Base-by-base conservation (phyloP, 768 basidiomycete species). In the Cantharellus anzutake region DNA sequence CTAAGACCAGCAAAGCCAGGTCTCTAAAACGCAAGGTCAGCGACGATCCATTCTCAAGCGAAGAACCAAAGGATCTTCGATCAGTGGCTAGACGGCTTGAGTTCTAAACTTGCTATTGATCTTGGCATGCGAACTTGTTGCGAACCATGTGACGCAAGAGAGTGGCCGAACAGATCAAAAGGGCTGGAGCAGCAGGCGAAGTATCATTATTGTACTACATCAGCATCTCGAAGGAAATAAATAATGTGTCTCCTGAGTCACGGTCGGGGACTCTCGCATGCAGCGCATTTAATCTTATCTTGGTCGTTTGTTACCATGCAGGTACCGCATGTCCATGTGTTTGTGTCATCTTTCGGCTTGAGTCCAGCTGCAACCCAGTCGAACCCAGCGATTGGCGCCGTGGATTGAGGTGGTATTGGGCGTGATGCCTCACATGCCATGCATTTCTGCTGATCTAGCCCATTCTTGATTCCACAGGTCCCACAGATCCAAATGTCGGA, bases 291-390 rank as follows among this genome's bases (percentile, higher is more conserved):
- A 7, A 34, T 35, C 41, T 42, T 44, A 34, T 56, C 57, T 7
- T 42, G 51, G 4, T 29, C 41, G 52, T 62, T 63, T 11, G 34
- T 48, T 4, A 61, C 39, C 20, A 41, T 51, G 48, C 63, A 63
- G 7, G 55, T 50, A 11, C 37, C 29, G 48, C 63, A 63, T 7
- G 57, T 60, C 63, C 63, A 63, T 16, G n/a, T 50, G 16, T 55
- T 59, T 5, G 51, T 48, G 3, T 52, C 41, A 1, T 56, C 51
- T 41, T 53, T 38, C 11, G 51, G 34, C 4, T 42, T 20, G n/a
- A 61, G 38, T 37, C 63, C 63, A 16, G 63, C 63, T 11, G 63
- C 63, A 5, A 42, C 58, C 51, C 58, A 63, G 56, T 7, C 5
- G 38, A 42, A 57, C 56, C 37, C 35, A 16, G 41, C 14, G 56